Evolutionary conservation across 1,139 yeast genomes (phyloP), one percentile per base, ranked within the genome.

Genomic region (Debaryomycetaceae sp.): DNA sequence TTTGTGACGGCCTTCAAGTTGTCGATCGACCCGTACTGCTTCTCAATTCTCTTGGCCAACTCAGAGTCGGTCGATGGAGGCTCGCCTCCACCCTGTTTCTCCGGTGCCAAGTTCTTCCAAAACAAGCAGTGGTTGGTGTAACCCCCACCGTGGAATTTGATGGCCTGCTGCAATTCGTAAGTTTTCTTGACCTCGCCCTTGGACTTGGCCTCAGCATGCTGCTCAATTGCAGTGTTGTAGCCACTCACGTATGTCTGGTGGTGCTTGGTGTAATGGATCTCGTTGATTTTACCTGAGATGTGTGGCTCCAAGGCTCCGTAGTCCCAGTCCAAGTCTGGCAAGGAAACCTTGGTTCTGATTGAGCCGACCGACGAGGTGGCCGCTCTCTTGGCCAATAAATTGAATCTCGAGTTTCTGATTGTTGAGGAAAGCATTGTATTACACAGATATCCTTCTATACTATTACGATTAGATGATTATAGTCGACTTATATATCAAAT

Each of bases 81-180:
- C 63, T 84, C 84, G 57, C 97, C 97, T 57, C 98, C 98, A 48
- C 93, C 93, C 52, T 78, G 78, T 46, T 81, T 78, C 47, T 68
- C 72, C 34, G 98, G 98, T 14, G 97, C 87, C 68, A 91, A 76
- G 72, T 84, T 87, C 72, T 87, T 87, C 96, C 96, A 89, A 78
- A 87, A 89, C 58, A 89, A 73, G 55, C 83, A 75, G 69, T 89
- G 97, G 80, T 89, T 89, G 59, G 84, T 75, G 76, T 80, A 88
- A 23, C 98, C 98, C 64, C 98, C 98, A 53, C 96, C 97, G 66
- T 90, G 95, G 81, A 91, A 91, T 66, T 87, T 89, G 73, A 91
- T 83, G 59, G 80, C 76, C 58, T 87, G 87, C 65, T 87, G 89
- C 60, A 89, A 77, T 58, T 82, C 84, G 58, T 87, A 77, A 45